Base-by-base conservation (phyloP, 805 yeast species). In the Candida endomychidarum region DNA sequence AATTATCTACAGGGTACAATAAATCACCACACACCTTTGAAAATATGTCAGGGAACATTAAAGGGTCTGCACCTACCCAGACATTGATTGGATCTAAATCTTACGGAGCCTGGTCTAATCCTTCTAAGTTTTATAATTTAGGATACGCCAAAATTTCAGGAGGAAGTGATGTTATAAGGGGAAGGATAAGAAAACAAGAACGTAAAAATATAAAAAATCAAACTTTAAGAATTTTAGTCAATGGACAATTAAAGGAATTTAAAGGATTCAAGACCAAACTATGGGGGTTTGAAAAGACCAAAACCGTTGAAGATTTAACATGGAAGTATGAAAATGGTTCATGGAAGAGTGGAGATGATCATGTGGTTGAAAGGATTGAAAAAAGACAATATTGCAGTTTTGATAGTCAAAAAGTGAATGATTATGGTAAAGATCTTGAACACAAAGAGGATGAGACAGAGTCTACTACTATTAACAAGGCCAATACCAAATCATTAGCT, bases 281-380 rank as follows among this genome's bases (percentile, higher is more conserved):
- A 28, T 91, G 99, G 99, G 98, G 98, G 3, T 74, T 78, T 45
- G 89, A 85, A 49, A 86, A 85, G 63, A 74, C 77, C 47, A 82
- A 76, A 51, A 67, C 72, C 2, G 57, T 72, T 2, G 71, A 74
- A 23, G 93, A 83, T 50, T 67, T 89, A 49, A 85, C 83, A 0
- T 75, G 70, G 60, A 67, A 69, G 39, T 90, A 77, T 56, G 66
- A 61, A 8, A 75, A 81, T 45, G 86, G 84, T 0, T 75, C 72
- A 33, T 88, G 96, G 96, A 75, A 74, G 49, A 86, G 85, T 58
- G 89, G 89, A 5, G 80, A 77, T 45, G 86, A 82, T 35, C 95
- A 86, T 56, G 74, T 87, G 9, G 74, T 90, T 14, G 97, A 90
- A 54, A 71, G 79, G 39, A 32, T 25, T 21, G 42, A 34, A 17